Conservation (phyloP, 768 basidiomycete species). For the Boletus reticulatus region DNA sequence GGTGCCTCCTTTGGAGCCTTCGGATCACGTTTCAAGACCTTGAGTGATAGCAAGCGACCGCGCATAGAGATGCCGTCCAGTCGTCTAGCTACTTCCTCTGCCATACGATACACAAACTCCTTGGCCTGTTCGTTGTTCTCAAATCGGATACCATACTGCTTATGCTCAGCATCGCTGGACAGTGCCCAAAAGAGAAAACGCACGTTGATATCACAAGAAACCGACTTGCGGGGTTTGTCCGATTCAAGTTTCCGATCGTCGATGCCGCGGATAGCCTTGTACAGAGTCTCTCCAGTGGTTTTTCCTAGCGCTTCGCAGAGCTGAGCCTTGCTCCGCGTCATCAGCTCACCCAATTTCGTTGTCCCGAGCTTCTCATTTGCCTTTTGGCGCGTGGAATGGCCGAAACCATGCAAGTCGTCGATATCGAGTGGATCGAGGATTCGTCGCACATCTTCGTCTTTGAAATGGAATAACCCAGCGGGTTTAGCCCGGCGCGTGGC, state of each 20-base stretch:
- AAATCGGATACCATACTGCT: constrained; percentile 94
- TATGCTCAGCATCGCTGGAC: not conserved
- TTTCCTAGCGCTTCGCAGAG: constrained; percentile 78
- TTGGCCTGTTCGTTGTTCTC: constrained; percentile 79
- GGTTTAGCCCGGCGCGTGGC: constrained; percentile 93
- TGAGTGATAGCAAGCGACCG: constrained; percentile 78
- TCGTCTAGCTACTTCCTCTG: constrained; percentile 70
- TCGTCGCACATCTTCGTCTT: constrained; percentile 45
- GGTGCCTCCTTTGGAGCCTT: constrained; percentile 86
- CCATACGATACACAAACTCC: constrained; percentile 72
- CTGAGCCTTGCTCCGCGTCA: constrained; percentile 56
- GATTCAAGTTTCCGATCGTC: constrained; percentile 79
- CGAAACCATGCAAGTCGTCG: constrained; percentile 85
- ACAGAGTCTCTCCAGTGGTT: constrained; percentile 80
- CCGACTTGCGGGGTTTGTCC: constrained; percentile 84
- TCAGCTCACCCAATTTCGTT: constrained; percentile 66
- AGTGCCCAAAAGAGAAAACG: constrained; percentile 30
- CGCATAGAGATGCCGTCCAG: constrained; percentile 66
- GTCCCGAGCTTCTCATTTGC: constrained; percentile 76
- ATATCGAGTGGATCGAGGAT: constrained; percentile 72
- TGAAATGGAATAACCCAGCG: constrained; percentile 78
- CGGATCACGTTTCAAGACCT: constrained; percentile 85
- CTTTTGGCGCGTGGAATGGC: constrained; percentile 70
- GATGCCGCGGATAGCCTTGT: constrained; percentile 78
- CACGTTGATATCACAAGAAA: constrained; percentile 94